Evolutionary conservation across 2,329 filamentous ascomycete genomes (phyloP), one percentile per base, ranked within the genome.

Genomic region (Sporothrix dimorphospora): DNA sequence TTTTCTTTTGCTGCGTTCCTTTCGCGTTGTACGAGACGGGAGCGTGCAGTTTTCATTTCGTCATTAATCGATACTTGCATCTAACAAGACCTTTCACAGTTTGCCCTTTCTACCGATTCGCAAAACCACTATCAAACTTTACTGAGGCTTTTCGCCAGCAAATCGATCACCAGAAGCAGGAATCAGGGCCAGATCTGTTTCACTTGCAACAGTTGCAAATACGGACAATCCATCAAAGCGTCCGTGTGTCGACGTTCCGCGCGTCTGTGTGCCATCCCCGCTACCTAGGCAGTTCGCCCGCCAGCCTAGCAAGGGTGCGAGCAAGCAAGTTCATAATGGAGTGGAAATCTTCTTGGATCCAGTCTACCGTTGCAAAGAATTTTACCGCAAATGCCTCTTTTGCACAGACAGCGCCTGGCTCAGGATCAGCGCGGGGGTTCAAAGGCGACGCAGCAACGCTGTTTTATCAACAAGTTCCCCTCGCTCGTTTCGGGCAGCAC

Each of bases 221-320:
- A 24, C 61, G 38, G 27, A 42, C 69, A 72, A 61, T 47, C 59
- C 61, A 66, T 40, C 57, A 55, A 67, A 70, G 55, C 27, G 70
- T 74, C 72, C 57, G 74, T 75, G 74, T 61, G 74, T 66, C 61
- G 51, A 24, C 24, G 45, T 71, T 71, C 61, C 72, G 61, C 66
- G 59, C 45, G 69, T 67, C 53, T 71, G 72, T 68, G 72, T 71
- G 34, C 68, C 69, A 51, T 45, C 45, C 65, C 61, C 63, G 34
- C 68, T 63, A 45, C 68, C 27, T 49, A n/a, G 67, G 51, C 67
- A 57, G 59, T 38, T 14, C 38, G 38, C 59, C 38, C 40, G 51
- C 12, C 21, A 34, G 42, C 51, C 71, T 38, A 51, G 47, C 53
- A 53, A 53, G 65, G 59, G 61, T 16, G 45, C 9, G 21, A 65